Conservation (phyloP, 1,284 basidiomycete genomes). For the Ganoderma resinaceum region DNA sequence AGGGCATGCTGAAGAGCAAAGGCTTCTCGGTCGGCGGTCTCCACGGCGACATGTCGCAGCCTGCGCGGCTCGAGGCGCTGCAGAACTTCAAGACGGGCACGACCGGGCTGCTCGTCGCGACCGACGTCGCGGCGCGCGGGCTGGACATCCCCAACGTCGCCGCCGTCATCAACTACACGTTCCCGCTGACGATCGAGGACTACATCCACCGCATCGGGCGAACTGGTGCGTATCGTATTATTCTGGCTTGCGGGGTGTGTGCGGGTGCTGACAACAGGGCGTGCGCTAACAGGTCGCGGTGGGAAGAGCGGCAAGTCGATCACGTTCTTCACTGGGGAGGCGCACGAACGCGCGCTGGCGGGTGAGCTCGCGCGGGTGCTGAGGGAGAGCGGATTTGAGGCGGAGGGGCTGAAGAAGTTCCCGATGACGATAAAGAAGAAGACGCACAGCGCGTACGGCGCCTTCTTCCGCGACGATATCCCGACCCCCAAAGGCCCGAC, state of each 20-base stretch:
- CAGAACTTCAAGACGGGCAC: conserved; percentile 90
- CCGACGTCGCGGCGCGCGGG: conserved; percentile 96
- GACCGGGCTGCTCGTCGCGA: conserved; percentile 91
- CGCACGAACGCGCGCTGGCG: conserved; percentile 87
- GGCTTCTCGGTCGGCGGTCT: conserved; percentile 90
- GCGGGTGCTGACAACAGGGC: conserved; percentile 14
- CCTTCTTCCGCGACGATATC: conserved; percentile 86
- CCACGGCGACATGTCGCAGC: conserved; percentile 94
- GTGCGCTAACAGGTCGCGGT: conserved; percentile 72
- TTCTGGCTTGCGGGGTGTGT: conserved; percentile 4
- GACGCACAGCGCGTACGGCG: conserved; percentile 84
- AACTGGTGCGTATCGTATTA: conserved; percentile 61
- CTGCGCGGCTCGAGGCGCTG: conserved; percentile 85
- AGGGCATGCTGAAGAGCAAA: conserved; percentile 78
- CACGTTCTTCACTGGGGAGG: conserved; percentile 95
- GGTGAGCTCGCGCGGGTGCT: conserved; percentile 95
- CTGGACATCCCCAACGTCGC: conserved; percentile 97
- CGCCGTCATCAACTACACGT: conserved; percentile 94
- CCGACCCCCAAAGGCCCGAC: conserved; percentile 80
- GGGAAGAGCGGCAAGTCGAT: conserved; percentile 92
- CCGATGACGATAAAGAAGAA: conserved; percentile 98
- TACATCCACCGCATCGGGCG: conserved; percentile 98
- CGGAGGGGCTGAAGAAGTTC: conserved; percentile 86
- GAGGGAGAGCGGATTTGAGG: conserved; percentile 86
- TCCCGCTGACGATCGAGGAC: conserved; percentile 95